phyloP scores from a whole-genome alignment of 257 asterid species.

The Nicotiana tomentosiformis region DNA sequence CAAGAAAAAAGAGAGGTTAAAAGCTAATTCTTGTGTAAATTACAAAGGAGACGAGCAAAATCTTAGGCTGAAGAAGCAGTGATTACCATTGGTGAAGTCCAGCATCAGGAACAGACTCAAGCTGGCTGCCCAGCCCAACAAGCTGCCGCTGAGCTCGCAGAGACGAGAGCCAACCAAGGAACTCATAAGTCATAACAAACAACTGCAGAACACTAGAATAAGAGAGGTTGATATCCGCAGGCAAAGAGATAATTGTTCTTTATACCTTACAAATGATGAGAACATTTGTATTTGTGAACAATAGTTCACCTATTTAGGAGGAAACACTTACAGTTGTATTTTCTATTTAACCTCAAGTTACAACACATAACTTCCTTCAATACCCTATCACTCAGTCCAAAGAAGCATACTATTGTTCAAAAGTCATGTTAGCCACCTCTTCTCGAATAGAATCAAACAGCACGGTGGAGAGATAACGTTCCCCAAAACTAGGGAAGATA shows the following conservation, averaged over 20 bases:
- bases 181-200: too few species aligned
- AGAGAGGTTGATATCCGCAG: neutral
- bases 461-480: constrained; percentile 51
- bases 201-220: neutral
- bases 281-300: neutral
- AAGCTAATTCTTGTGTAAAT: neutral
- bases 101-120: too few species aligned
- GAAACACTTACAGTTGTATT: neutral
- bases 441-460: constrained; percentile 42
- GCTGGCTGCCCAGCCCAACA: too few species aligned
- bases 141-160: too few species aligned
- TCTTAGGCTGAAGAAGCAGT: too few species aligned
- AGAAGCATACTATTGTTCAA: constrained; percentile 20
- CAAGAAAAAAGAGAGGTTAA: too few species aligned
- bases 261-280: neutral
- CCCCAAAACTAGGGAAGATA: constrained; percentile 52
- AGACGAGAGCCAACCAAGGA: too few species aligned
- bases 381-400: neutral
- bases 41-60: neutral
- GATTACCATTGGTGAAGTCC: too few species aligned
- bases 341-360: neutral
- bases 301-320: neutral
- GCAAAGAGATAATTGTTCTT: neutral
- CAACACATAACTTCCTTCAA: neutral
- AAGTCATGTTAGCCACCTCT: constrained; percentile 35